Evolutionary conservation across 495 filamentous ascomycete species (phyloP), one percentile per base, ranked within the genome.

Genomic region (Talaromyces thailandensis): DNA sequence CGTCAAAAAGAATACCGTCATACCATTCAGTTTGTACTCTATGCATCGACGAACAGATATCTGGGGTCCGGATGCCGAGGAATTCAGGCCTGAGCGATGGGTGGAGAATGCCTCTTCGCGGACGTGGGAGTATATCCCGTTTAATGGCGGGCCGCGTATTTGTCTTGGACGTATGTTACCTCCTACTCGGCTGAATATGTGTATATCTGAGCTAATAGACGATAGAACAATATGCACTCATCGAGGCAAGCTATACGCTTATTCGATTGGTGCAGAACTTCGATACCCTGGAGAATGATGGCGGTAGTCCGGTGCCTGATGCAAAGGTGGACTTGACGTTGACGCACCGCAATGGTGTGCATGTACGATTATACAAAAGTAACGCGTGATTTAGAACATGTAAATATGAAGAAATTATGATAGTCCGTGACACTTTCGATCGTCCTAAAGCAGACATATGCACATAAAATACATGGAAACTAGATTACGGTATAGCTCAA

Each of bases 101-200:
- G 69, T 70, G 11, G 71, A 71, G 28, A 76, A 65, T 73, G 73
- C 25, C 74, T 76, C 3, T 72, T 40, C 14, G 4, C 35, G 35
- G 11, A 80, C 78, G 6, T 87, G 79, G 82, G 79, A 84, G 53
- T 88, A 83, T 66, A 63, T 88, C 35, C 86, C 86, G 0, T 88
- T 88, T 64, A 82, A 81, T 56, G 84, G 85, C 1, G 85, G 86
- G 0, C 85, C 86, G 0, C 75, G 86, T n/a, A 84, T 87, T 48
- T 76, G 75, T 73, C 70, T 80, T 21, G 75, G 71, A 40, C 35
- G 35, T 40, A 14, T 16, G 16, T 40, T 14, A 8, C 35, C 14
- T 40, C 5, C 32, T 14, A 40, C 35, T 16, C 35, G 31, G 31
- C 31, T 12, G 31, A 35, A 35, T 35, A 35, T 35, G 12, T 31